Evolutionary conservation across 176 grass and related monocot genomes (phyloP), one percentile per base, ranked within the genome.

Genomic region (Raddia guianensis): DNA sequence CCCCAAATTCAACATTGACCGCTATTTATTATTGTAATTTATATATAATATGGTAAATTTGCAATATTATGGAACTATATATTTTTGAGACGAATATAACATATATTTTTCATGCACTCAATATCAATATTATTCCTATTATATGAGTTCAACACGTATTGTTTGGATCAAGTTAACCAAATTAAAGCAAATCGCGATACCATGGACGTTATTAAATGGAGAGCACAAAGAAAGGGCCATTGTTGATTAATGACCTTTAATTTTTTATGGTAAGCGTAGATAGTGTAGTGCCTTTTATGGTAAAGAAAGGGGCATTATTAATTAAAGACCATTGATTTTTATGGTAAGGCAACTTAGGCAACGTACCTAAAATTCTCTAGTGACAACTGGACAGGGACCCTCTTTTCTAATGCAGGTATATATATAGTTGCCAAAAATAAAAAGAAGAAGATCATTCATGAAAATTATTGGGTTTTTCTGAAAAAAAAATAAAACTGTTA

Each of bases 351-450:
- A 62, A 10, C 20, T 62, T 33, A 62, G 9, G 59, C 59, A 62
- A 62, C 27, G 44, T 20, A 78, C 48, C 32, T 68, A 18, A 35
- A 64, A 49, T 77, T 66, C 8, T 35, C 14, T 1, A 27, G 27
- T 27, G 44, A 80, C 78, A 80, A 58, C 40, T 59, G 78, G n/a
- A 33, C 8, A 70, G 3, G 43, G 53, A 20, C 20, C 52, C 65
- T 60, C 42, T 20, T 61, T 12, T 49, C 21, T 40, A 61, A 81
- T 81, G 44, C 16, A 49, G 66, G 12, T 47, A n/a, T n/a, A n/a
- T n/a, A n/a, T n/a, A n/a, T n/a, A 81, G 42, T 59, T 46, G 53
- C 66, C 63, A 44, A 68, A 42, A 79, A 46, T 62, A 47, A 58
- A 58, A 48, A 61, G 42, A 44, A 15, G 35, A 54, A 15, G 35